Percentiles rank a stretch among this genome's conserved stretches.
phyloP scores from a whole-genome alignment of 805 yeast species.

The Komagataella ulmi region DNA sequence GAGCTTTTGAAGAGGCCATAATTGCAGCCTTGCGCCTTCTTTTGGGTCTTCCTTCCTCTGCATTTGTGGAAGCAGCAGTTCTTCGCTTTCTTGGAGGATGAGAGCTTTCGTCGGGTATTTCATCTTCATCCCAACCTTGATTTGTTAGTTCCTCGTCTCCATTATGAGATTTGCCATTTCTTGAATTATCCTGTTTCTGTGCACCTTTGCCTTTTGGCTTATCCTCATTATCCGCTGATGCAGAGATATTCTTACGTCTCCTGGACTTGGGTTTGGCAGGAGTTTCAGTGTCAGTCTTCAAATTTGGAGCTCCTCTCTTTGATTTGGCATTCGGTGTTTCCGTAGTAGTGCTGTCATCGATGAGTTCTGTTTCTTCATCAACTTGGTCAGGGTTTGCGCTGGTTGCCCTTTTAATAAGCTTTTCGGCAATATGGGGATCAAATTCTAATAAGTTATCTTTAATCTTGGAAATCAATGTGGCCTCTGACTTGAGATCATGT shows the following conservation, averaged over 20 bases:
- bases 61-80: slow-evolving; percentile 1
- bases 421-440: background rate
- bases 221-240: background rate
- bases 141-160: background rate
- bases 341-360: background rate
- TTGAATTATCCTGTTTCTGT: background rate
- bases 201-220: background rate
- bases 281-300: background rate
- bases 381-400: background rate
- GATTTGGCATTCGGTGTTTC: background rate
- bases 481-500: background rate
- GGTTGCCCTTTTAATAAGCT: background rate
- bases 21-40: slow-evolving; percentile 2
- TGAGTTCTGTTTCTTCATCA: background rate
- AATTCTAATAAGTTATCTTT: background rate
- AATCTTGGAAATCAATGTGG: background rate
- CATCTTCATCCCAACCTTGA: background rate
- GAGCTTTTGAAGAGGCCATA: slow-evolving; percentile 2
- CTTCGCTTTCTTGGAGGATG: slow-evolving; percentile 1
- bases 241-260: background rate
- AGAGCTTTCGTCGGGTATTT: background rate
- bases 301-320: background rate
- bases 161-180: background rate
- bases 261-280: background rate
- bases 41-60: slow-evolving; percentile 1